These are phyloP conservation scores for Coniferiporia weirii DNA, from an alignment of 1,284 basidiomycete species.

Conservation along the genomic window DNA sequence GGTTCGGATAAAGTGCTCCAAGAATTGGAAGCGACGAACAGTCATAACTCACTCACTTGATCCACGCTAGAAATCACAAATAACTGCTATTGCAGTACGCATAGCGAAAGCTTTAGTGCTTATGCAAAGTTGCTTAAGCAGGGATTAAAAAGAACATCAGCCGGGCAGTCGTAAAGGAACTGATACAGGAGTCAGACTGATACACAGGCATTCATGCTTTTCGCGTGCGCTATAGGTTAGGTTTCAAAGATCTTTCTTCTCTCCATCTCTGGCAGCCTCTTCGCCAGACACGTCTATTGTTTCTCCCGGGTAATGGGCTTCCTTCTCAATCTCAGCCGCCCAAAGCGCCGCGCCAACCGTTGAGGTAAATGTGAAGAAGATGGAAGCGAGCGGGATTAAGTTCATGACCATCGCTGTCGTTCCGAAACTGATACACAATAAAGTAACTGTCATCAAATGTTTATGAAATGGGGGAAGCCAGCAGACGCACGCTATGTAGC, in stretches of 20 bases:
- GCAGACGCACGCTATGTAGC: conserved; percentile 40
- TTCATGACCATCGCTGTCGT: conserved; percentile 53
- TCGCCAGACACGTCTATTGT: conserved; percentile 8
- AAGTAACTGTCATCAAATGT: not conserved
- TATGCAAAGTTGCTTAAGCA: too few relatives aligned
- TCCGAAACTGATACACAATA: conserved; percentile 44
- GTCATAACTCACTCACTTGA: too few relatives aligned
- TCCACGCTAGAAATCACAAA: too few relatives aligned
- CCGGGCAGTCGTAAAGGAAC: too few relatives aligned
- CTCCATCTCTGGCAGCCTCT: not conserved
- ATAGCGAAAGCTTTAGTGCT: too few relatives aligned
- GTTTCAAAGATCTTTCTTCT: conserved; percentile 16
- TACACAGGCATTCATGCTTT: too few relatives aligned
- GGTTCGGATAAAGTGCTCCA: too few relatives aligned
- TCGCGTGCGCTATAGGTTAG: too few relatives aligned
- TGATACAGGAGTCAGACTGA: too few relatives aligned
- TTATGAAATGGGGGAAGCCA: not conserved
- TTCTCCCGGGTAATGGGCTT: conserved; percentile 22
- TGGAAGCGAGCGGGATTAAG: conserved; percentile 55
- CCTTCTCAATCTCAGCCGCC: conserved; percentile 58
- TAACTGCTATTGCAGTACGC: too few relatives aligned
- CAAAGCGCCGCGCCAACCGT: conserved; percentile 69
- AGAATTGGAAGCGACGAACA: too few relatives aligned
- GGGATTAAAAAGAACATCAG: too few relatives aligned
- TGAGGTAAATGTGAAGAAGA: conserved; percentile 49